Base-by-base conservation (phyloP, 2,329 filamentous ascomycete species). In the Pestalotiopsis sp. region DNA sequence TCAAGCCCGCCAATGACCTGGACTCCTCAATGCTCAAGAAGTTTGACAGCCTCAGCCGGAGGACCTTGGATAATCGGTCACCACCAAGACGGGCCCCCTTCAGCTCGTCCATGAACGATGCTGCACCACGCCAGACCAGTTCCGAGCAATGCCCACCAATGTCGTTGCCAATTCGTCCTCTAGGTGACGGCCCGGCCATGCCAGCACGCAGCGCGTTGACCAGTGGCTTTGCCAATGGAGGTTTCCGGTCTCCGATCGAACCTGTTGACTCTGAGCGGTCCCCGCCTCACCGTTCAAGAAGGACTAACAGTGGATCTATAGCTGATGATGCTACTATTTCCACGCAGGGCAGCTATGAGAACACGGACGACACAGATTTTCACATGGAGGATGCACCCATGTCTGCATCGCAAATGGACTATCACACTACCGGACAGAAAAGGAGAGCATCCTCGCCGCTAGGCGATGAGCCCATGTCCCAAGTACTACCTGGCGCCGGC, bases 401-500 rank as follows among this genome's bases (percentile, higher is more conserved):
- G 66, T 76, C 77, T 36, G 78, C 78, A 64, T 72, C 87, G 9
- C 82, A 84, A 23, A 81, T 87, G 3, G 81, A 82, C 31, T 81
- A 79, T 70, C 80, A 84, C 57, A 76, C 82, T 2, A 75, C 78
- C 9, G 85, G 86, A 6, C 84, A 84, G 69, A 90, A 90, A 78
- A 83, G 87, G 61, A 82, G 87, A 52, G 87, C 87, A 2, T 86
- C 86, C 0, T 89, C 87, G 31, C 87, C 87, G 1, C 84, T 83
- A 0, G 79, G 81, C 2, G 85, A 86, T 12, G 86, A 88, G 36
- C 76, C 81, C 6, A 73, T 80, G 20, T 72, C 82, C n/a, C 80
- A 80, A 68, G 78, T 75, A 17, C 75, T 82, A 38, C 69, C 79
- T 2, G 78, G 79, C 38, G 80, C 82, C 36, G 80, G 79, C 61